Evolutionary conservation across 2,329 filamentous ascomycete species (phyloP), one percentile per base, ranked within the genome.

Genomic region (Cladophialophora immunda): DNA sequence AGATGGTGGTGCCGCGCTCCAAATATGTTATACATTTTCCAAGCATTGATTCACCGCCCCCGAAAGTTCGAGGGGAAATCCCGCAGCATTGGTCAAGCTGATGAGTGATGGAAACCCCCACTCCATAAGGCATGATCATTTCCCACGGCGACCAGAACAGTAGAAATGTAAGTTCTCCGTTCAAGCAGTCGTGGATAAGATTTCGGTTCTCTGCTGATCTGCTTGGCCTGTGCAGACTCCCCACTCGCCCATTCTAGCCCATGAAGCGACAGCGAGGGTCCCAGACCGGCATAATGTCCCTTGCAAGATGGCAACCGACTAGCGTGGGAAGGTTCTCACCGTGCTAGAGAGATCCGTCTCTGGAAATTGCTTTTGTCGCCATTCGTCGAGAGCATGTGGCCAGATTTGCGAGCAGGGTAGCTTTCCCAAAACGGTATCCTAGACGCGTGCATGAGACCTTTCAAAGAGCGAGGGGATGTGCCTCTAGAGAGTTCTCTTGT

Each of bases 361-460:
- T 25, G 19, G 13, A 11, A 38, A 15, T 13, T 38, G 13, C 13
- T 30, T 38, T 4, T 38, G 4, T 15, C 13, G 34, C 34, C 34
- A 38, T 38, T 38, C 34, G 34, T 38, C 8, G 9, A 38, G 11
- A 2, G 13, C 34, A 4, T 15, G 38, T 45, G 38, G n/a, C 38
- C n/a, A 19, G 38, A 45, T 19, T 7, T 45, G n/a, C n/a, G 38
- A 22, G 38, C n/a, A 50, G 45, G 45, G 45, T 50, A 50, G 45
- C 19, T 50, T 50, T 50, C 45, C 45, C 19, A 22, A 50, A 25
- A 13, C 9, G n/a, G 45, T 50, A 50, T 25, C 11, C 19, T 50
- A 50, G 11, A 50, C 45, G 45, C 45, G 2, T 50, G 17, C 38
- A n/a, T 19, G 15, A n/a, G n/a, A 8, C 5, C 15, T n/a, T n/a